Conservation (phyloP, 495 filamentous ascomycete species). For the Aspergillus cavernicola region DNA sequence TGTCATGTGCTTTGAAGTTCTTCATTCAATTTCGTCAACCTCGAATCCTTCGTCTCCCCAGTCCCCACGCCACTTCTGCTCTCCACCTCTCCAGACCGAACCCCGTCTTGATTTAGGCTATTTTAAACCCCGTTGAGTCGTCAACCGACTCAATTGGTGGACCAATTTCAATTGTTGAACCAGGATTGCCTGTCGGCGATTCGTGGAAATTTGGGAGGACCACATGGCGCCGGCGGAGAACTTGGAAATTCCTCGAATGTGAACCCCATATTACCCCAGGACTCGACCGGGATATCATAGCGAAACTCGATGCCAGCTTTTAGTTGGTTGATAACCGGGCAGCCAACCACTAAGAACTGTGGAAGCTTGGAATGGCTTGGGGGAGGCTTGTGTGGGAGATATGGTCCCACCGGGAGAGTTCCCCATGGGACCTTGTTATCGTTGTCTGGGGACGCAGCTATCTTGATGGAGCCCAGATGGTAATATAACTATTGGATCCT, state of each 20-base stretch:
- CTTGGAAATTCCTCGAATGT: constrained; percentile 34
- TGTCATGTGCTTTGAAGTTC: background rate
- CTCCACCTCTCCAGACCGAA: no score
- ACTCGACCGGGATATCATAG: background rate
- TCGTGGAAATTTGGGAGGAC: constrained; percentile 31
- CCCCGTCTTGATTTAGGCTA: no score
- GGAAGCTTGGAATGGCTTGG: constrained; percentile 10
- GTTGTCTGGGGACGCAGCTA: constrained; percentile 8
- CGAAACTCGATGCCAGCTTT: constrained; percentile 1
- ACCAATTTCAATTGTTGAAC: constrained; percentile 22
- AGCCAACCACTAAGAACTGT: constrained; percentile 34
- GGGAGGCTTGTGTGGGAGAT: constrained; percentile 13
- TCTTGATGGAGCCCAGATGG: constrained; percentile 1
- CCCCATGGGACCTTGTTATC: constrained; percentile 12
- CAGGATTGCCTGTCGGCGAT: constrained; percentile 19
- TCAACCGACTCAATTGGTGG: constrained; percentile 30
- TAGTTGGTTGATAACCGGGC: constrained; percentile 10
- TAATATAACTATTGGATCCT: constrained; percentile 17
- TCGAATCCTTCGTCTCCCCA: no score
- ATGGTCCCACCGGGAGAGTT: constrained; percentile 19
- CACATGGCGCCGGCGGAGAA: constrained; percentile 22
- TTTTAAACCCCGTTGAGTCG: no score
- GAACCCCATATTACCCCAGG: constrained; percentile 27
- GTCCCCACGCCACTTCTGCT: no score
- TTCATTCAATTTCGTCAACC: no score